Evolutionary conservation across 2,329 filamentous ascomycete genomes (phyloP).

Genomic region (Microascus cirrosus): DNA sequence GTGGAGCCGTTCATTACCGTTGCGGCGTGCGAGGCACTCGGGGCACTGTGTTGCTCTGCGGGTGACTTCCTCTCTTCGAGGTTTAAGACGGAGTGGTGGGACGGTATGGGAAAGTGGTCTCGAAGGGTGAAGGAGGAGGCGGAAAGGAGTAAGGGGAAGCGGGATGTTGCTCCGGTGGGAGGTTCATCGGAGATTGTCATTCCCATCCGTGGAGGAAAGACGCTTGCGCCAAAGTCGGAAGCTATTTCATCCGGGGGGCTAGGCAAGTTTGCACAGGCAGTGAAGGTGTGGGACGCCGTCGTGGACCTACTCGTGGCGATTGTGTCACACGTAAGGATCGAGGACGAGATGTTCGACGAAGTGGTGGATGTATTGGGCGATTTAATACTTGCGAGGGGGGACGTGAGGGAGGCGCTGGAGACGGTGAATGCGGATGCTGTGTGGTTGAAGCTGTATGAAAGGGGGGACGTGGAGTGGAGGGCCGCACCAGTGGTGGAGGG

Average conservation of each 20-base stretch:
- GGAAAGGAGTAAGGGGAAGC: neutral
- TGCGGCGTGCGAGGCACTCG: slow-evolving; percentile 58
- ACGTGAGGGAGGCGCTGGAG: slow-evolving; percentile 48
- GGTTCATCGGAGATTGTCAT: slow-evolving; percentile 9
- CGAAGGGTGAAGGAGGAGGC: neutral
- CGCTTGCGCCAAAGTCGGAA: slow-evolving; percentile 10
- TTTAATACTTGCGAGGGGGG: slow-evolving; percentile 28
- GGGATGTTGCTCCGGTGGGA: neutral
- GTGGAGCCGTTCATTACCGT: slow-evolving; percentile 56
- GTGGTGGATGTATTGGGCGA: slow-evolving; percentile 51
- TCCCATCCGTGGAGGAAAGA: slow-evolving; percentile 13
- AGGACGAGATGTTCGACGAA: slow-evolving; percentile 61
- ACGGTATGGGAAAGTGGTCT: slow-evolving; percentile 24
- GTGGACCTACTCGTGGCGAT: slow-evolving; percentile 48
- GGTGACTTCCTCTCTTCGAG: slow-evolving; percentile 73
- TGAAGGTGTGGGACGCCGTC: slow-evolving; percentile 53
- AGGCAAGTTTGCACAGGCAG: slow-evolving; percentile 48
- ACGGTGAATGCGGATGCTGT: slow-evolving; percentile 62
- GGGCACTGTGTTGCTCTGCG: slow-evolving; percentile 56
- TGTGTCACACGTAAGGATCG: slow-evolving; percentile 51
- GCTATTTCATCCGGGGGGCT: slow-evolving; percentile 21
- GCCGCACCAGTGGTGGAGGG: slow-evolving; percentile 30
- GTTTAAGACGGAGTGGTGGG: slow-evolving; percentile 62
- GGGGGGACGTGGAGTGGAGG: slow-evolving; percentile 24
- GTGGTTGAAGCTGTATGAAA: slow-evolving; percentile 53